phyloP scores from a whole-genome alignment of 345 rosid species.

The Eucalyptus sideroxylon region DNA sequence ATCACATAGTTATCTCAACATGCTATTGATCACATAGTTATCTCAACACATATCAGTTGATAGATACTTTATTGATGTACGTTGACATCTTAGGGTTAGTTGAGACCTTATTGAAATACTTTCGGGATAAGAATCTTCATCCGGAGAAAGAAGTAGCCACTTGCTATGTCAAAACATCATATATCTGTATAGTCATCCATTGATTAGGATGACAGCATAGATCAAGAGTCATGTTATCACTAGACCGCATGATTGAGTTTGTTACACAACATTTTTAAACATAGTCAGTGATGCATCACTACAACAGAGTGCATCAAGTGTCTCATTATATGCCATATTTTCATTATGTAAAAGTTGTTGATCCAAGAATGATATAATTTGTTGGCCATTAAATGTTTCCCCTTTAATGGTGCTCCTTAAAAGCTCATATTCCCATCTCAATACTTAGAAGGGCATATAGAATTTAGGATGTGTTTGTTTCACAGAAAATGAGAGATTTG shows the following conservation, averaged over 20 bases:
- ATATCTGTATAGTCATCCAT: not conserved
- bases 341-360: not conserved
- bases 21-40: not conserved
- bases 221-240: not conserved
- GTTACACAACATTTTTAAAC: not conserved
- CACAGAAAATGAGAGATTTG: not conserved
- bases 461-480: not conserved
- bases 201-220: not conserved
- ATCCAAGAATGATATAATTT: not conserved
- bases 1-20: not conserved
- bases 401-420: not conserved
- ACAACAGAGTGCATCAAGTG: not conserved
- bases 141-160: not conserved
- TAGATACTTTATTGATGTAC: not conserved
- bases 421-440: not conserved
- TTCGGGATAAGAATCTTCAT: not conserved
- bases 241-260: not conserved
- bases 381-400: not conserved
- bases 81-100: not conserved
- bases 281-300: not conserved
- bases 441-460: not conserved
- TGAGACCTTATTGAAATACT: not conserved
- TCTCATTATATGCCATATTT: not conserved
- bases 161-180: not conserved
- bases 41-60: not conserved